Base-by-base conservation (phyloP, 1,284 basidiomycete species). In the Moniliella sp. region DNA sequence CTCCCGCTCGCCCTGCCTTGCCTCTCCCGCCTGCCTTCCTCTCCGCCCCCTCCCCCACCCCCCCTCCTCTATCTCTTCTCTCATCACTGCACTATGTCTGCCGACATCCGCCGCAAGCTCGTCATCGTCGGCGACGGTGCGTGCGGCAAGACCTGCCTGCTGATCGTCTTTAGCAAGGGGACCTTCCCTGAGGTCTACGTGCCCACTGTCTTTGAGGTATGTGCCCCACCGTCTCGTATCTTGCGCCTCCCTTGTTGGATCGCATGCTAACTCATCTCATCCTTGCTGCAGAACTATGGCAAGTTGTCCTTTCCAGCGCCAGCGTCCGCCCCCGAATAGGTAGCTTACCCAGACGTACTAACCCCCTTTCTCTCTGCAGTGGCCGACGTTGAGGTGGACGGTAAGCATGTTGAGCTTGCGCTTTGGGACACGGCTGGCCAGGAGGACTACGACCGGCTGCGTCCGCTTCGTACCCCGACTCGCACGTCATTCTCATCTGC, bases 371-470 rank as follows among this genome's bases (percentile, higher is more conserved):
- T n/a, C n/a, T n/a, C n/a, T n/a, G n/a, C n/a, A n/a, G 80, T 81
- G 32, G 77, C 77, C 46, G 78, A 82, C 61, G 78, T 83, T 37
- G 78, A 82, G 62, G 79, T 83, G 35, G 80, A 82, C 55, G 77
- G 77, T 46, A 83, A 81, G 65, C 76, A 80, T 62, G 78, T 88
- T 48, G 82, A 88, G 63, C 69, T 88, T 44, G 81, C 82, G 17
- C 67, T 88, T 43, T 86, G 82, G 82, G 82, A 88, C 76, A 88
- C 82, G 38, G 81, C 82, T 15, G 82, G 82, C 35, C 81, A 86
- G 62, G 82, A 86, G 52, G 68, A 70, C 47, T 68, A 69, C 54
- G 68, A 69, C 60, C 65, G 65, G 30, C 47, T 58, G 15, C 52
- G 54, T 25, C 58, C 58, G 3, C 72, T 84, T 77, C 74, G 40